Base-by-base conservation (phyloP, 108 stramenopile genomes). In the Stephanodiscus triporus region DNA sequence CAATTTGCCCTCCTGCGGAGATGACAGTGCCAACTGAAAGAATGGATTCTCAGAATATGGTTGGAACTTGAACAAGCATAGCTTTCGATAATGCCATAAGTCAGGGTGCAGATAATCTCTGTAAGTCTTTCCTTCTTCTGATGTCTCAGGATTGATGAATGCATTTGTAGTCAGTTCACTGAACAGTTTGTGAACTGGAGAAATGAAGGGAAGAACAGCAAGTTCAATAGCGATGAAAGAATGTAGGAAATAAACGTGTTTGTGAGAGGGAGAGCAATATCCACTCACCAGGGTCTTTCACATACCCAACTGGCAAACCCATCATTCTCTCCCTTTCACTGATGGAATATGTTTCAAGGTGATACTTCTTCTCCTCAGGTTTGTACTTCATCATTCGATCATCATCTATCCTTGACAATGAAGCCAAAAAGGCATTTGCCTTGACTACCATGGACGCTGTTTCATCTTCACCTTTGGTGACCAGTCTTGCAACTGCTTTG, bases 341-440 rank as follows among this genome's bases (percentile, higher is more conserved):
- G 13, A 77, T 37, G 4, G 76, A 73, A 45, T 73, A 79, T 20
- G 38, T 29, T 49, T 58, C 45, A 37, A 57, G 22, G 20, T 7
- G 16, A 32, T 67, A 67, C 43, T 37, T 30, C 1, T 29, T n/a
- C 7, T 69, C 64, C 6, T 68, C 55, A 48, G 29, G 58, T 48
- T 58, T 60, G 16, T 4, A 17, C 11, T 67, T 53, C 14, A 72
- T 50, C 66, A 67, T 73, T 30, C 70, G 51, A 26, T 55, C 37
- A 47, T 72, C 70, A 56, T 77, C 62, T 23, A 77, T 72, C 51
- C 51, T 77, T 7, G 48, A 22, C 50, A 29, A 22, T 2, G 76
- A 77, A 19, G 76, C 76, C 16, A 77, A 32, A 27, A 72, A 77
- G 32, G 76, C 42, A 64, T 77, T 77, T 9, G 76, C 76, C 40